phyloP scores from a whole-genome alignment of 108 stramenopile genomes.

The Conticribra weissflogii region DNA sequence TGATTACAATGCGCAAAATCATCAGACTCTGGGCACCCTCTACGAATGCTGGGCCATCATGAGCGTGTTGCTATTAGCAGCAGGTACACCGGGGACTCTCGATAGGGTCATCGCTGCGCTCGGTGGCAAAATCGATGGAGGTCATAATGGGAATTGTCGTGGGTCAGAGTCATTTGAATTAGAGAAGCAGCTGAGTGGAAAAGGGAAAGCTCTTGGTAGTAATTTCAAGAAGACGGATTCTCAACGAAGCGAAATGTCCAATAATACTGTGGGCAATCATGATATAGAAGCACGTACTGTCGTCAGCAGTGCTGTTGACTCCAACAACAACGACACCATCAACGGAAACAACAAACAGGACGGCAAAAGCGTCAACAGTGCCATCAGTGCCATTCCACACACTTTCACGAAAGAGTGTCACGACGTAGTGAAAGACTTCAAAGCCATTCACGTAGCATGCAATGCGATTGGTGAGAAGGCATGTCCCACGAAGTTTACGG shows the following conservation, averaged over 20 bases:
- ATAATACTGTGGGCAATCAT: too few species aligned
- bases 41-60: slow-evolving; percentile 7
- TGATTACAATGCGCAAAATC: neutral
- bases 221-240: neutral
- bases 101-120: neutral
- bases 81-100: neutral
- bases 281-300: too few species aligned
- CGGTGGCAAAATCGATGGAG: neutral
- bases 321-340: neutral
- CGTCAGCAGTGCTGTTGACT: too few species aligned
- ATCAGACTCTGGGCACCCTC: neutral
- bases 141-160: neutral
- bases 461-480: neutral
- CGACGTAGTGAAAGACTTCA: slow-evolving; percentile 3
- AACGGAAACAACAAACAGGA: neutral
- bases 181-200: neutral
- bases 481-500: neutral
- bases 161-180: neutral
- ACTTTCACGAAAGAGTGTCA: neutral
- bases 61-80: slow-evolving; percentile 2
- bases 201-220: neutral
- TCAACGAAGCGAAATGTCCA: neutral
- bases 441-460: slow-evolving; percentile 5
- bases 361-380: neutral
- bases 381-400: neutral